Conservation (phyloP, 306 rosid species). For the Gillenia trifoliata region DNA sequence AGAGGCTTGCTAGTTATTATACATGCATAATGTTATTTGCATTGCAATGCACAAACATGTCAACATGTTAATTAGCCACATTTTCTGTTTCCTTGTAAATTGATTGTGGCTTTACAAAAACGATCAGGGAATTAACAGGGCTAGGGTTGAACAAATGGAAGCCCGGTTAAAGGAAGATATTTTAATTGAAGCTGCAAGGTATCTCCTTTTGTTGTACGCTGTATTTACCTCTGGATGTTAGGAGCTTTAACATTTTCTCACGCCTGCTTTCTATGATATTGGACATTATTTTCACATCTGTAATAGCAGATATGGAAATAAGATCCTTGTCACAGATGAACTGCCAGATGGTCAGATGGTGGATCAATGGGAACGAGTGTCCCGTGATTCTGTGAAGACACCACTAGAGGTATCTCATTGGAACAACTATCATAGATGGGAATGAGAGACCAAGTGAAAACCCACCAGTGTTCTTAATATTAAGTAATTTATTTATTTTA, state of each 20-base stretch:
- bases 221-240: slow-evolving; percentile 7
- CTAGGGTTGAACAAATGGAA: slow-evolving; percentile 90
- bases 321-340: slow-evolving; percentile 94
- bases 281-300: slow-evolving; percentile 32
- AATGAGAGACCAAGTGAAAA: not conserved
- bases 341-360: slow-evolving; percentile 98
- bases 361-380: slow-evolving; percentile 91
- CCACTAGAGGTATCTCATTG: slow-evolving; percentile 62
- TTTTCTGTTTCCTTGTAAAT: not conserved
- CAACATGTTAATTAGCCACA: not conserved
- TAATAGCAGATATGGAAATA: slow-evolving; percentile 67
- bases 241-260: not conserved
- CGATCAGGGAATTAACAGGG: slow-evolving; percentile 76
- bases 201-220: slow-evolving; percentile 7
- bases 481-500: slow-evolving; percentile 9
- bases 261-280: slow-evolving; percentile 17
- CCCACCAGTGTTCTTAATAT: slow-evolving; percentile 17
- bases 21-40: not conserved
- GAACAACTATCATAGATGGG: slow-evolving; percentile 15
- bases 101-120: slow-evolving; percentile 19
- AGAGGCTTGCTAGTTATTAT: not conserved
- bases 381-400: slow-evolving; percentile 65
- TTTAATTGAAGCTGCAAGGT: slow-evolving; percentile 81
- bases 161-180: slow-evolving; percentile 78
- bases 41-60: not conserved